phyloP scores from a whole-genome alignment of 2,329 filamentous ascomycete genomes.

The Xylaria sp. region DNA sequence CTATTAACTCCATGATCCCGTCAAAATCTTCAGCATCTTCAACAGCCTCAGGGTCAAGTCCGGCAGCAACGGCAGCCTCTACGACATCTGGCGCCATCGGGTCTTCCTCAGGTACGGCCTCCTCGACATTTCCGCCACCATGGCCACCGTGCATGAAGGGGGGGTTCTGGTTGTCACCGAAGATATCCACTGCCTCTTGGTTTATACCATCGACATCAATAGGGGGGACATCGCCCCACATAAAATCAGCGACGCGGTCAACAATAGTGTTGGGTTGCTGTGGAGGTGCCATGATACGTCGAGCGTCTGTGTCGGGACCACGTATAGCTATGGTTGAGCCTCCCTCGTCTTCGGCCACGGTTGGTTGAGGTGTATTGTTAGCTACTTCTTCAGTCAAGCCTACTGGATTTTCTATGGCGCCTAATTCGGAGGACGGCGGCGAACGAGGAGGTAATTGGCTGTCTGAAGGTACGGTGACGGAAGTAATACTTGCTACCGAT shows the following conservation, averaged over 20 bases:
- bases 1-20: conserved; percentile 93
- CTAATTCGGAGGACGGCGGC: conserved; percentile 6
- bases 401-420: not conserved
- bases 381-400: not conserved
- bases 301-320: conserved; percentile 18
- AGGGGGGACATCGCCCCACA: conserved; percentile 67
- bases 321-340: conserved; percentile 9
- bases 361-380: not conserved
- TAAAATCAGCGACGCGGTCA: conserved; percentile 64
- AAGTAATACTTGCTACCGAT: conserved; percentile 11
- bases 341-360: conserved; percentile 2
- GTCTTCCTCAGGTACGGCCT: conserved; percentile 51
- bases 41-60: conserved; percentile 77
- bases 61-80: conserved; percentile 72
- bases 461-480: not conserved
- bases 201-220: conserved; percentile 53
- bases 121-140: conserved; percentile 44
- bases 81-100: conserved; percentile 65
- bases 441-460: conserved; percentile 3
- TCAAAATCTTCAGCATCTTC: conserved; percentile 95
- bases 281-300: conserved; percentile 21
- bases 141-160: conserved; percentile 54
- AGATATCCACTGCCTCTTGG: conserved; percentile 67
- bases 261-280: conserved; percentile 53
- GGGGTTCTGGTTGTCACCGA: conserved; percentile 58